Evolutionary conservation across 2,329 filamentous ascomycete species (phyloP), one percentile per base, ranked within the genome.

Genomic region (Aspergillus terreus): DNA sequence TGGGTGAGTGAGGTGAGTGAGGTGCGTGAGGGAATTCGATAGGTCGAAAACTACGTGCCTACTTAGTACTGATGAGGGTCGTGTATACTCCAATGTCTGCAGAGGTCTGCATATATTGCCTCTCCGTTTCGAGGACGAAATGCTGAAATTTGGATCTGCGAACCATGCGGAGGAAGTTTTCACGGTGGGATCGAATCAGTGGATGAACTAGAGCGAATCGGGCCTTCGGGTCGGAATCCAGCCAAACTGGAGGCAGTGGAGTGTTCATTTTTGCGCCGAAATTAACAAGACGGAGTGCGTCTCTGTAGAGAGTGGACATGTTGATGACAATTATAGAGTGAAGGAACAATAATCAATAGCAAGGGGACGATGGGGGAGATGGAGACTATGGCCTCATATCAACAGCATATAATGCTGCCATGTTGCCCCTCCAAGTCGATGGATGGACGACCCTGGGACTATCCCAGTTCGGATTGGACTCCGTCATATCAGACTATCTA

Each of bases 131-230:
- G n/a, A n/a, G 23, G 17, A 27, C 14, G 25, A 23, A 11, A 30
- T 30, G 27, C 44, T 59, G 51, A 61, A 59, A 62, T 61, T 61
- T 61, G 56, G 60, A 62, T 61, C 58, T 62, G 59, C 60, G 59
- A 62, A 61, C 57, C 30, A 47, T 60, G 55, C 51, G 58, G 58
- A 56, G 54, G 57, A 40, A 17, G 42, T 47, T 43, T 50, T 52
- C 47, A 42, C 42, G 46, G 52, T 52, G 35, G 19, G 40, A 50
- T 51, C 42, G 46, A 43, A 40, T 35, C 42, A 46, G 50, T 58
- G 53, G 55, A 45, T 50, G 32, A 21, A 53, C 45, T 50, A 50
- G 30, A 19, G n/a, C 36, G 12, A 38, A 50, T 52, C 50, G 42
- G 42, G 42, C 3, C 23, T 21, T 47, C 35, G 46, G 46, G 46